Conservation (phyloP, 441 rosid species). For the Viola pubescens region DNA sequence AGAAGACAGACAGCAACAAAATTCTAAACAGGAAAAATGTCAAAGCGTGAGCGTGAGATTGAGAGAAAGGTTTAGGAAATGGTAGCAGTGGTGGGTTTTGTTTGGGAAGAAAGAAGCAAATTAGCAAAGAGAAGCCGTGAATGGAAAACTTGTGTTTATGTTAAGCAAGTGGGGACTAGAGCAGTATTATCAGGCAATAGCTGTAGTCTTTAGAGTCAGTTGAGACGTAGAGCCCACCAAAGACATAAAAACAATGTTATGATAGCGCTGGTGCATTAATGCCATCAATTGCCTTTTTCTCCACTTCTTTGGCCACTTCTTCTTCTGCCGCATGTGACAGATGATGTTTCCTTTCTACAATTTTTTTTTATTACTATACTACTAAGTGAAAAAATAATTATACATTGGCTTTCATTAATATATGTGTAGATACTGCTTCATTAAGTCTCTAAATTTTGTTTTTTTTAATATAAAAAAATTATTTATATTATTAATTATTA, state of each 20-base stretch:
- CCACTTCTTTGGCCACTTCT: neutral
- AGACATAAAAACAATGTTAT: conserved; percentile 10
- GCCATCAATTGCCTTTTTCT: conserved; percentile 26
- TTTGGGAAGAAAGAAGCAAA: neutral
- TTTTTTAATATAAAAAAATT: too few relatives aligned
- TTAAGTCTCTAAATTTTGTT: too few relatives aligned
- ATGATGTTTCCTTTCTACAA: too few relatives aligned
- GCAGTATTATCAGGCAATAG: conserved; percentile 15
- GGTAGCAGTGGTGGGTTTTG: neutral
- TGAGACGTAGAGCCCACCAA: neutral
- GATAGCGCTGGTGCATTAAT: conserved; percentile 19
- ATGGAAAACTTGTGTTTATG: neutral
- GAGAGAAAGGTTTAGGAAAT: conserved; percentile 17
- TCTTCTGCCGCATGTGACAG: neutral
- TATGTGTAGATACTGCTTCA: too few relatives aligned
- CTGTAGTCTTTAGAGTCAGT: conserved; percentile 17
- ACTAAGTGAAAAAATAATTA: too few relatives aligned
- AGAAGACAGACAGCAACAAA: neutral
- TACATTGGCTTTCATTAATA: too few relatives aligned
- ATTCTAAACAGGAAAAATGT: neutral
- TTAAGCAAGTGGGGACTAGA: conserved; percentile 29
- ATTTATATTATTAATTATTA: too few relatives aligned
- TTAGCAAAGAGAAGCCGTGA: neutral
- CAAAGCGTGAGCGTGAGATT: conserved; percentile 4
- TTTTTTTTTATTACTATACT: too few relatives aligned